phyloP scores from a whole-genome alignment of 345 rosid species.

The Durio zibethinus region DNA sequence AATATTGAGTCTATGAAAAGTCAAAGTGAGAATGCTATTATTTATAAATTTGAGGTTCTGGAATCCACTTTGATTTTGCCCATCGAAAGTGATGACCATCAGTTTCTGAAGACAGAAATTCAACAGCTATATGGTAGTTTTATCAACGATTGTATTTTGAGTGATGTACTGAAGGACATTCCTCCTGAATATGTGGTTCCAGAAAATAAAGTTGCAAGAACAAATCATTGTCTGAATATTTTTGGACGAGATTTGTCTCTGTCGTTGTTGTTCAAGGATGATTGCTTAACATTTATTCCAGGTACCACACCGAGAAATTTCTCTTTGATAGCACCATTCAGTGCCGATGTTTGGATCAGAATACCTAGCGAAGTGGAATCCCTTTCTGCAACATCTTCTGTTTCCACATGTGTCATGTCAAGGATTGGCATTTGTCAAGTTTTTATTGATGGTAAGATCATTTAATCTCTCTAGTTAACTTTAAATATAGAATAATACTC shows the following conservation, averaged over 20 bases:
- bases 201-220: constrained; percentile 36
- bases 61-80: constrained; percentile 67
- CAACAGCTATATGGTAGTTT: constrained; percentile 53
- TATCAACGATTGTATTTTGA: constrained; percentile 33
- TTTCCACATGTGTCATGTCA: constrained; percentile 58
- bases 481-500: not conserved
- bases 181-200: constrained; percentile 59
- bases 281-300: constrained; percentile 31
- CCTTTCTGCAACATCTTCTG: constrained; percentile 27
- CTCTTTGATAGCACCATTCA: constrained; percentile 46
- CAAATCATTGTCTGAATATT: constrained; percentile 51
- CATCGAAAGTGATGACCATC: constrained; percentile 41
- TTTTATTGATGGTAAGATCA: constrained; percentile 58
- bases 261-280: constrained; percentile 43
- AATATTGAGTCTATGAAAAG: constrained; percentile 21
- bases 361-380: constrained; percentile 48
- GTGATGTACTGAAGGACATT: constrained; percentile 42
- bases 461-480: constrained; percentile 16
- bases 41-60: constrained; percentile 68
- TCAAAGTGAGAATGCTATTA: constrained; percentile 27
- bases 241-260: constrained; percentile 63
- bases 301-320: constrained; percentile 29
- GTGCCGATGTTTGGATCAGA: constrained; percentile 78
- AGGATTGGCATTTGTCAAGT: constrained; percentile 55
- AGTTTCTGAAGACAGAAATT: constrained; percentile 54